Evolutionary conservation across 331 rosid species (phyloP).

Genomic region (Malus hybrid): DNA sequence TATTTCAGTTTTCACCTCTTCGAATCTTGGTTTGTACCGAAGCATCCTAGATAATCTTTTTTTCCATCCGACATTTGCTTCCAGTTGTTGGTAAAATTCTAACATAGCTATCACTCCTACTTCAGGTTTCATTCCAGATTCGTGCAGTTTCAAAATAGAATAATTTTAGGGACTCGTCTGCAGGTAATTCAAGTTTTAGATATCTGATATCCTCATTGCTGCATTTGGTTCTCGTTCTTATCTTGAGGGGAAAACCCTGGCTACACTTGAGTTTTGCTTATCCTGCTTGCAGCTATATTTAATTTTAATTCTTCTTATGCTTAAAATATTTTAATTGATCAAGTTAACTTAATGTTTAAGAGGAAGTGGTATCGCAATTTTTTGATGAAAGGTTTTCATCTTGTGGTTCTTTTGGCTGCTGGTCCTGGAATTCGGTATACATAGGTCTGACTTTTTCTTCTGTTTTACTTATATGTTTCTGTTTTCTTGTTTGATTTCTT

Average conservation of each 20-base stretch:
- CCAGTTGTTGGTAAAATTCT: slow-evolving; percentile 1
- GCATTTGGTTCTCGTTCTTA: slow-evolving; percentile 98
- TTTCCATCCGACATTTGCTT: not conserved
- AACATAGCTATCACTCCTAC: slow-evolving; percentile 1
- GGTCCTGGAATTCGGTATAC: slow-evolving; percentile 97
- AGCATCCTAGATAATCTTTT: not conserved
- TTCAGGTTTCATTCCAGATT: slow-evolving; percentile 38
- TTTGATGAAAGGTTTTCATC: slow-evolving; percentile 97
- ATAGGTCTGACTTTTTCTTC: slow-evolving; percentile 38
- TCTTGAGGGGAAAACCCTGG: slow-evolving; percentile 90
- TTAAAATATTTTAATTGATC: slow-evolving; percentile 10
- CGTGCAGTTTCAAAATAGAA: slow-evolving; percentile 44
- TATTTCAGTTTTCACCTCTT: too few relatives aligned
- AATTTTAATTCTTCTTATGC: not conserved
- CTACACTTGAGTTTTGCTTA: slow-evolving; percentile 55
- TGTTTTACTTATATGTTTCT: not conserved
- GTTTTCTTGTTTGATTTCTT: not conserved
- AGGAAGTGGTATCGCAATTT: slow-evolving; percentile 95
- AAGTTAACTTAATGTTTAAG: slow-evolving; percentile 37
- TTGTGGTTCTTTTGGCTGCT: slow-evolving; percentile 88
- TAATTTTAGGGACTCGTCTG: slow-evolving; percentile 27
- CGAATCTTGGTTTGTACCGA: slow-evolving; percentile 27
- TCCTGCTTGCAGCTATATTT: not conserved
- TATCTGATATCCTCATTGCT: slow-evolving; percentile 72
- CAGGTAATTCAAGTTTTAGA: slow-evolving; percentile 41